These are phyloP conservation scores for Pseudophaeomoniella oleicola DNA, from an alignment of 2,329 filamentous ascomycete species.

Conservation along the genomic window DNA sequence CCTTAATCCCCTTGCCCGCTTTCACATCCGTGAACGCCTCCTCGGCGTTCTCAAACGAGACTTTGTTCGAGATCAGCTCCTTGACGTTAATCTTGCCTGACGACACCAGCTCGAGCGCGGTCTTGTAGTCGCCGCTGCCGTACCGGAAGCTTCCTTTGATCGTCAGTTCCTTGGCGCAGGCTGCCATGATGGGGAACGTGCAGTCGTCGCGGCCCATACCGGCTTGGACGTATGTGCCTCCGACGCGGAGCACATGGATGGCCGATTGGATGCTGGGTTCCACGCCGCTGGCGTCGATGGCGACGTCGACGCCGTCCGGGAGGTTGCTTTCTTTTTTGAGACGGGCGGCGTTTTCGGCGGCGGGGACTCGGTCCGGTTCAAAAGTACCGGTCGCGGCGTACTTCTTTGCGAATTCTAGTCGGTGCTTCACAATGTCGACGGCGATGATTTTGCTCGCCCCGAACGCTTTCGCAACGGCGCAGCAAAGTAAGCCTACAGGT, in stretches of 20 bases:
- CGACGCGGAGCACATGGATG: slow-evolving; percentile 54
- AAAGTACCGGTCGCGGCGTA: slow-evolving; percentile 43
- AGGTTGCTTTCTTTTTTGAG: slow-evolving; percentile 52
- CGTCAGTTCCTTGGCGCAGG: slow-evolving; percentile 81
- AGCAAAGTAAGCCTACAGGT: slow-evolving; percentile 75
- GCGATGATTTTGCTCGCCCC: slow-evolving; percentile 75
- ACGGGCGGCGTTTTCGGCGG: slow-evolving; percentile 60
- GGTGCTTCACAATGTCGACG: slow-evolving; percentile 70
- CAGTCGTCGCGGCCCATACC: slow-evolving; percentile 86
- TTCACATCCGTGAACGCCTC: slow-evolving; percentile 77
- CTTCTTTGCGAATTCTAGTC: slow-evolving; percentile 62
- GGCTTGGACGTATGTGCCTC: slow-evolving; percentile 69
- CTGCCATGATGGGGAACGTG: slow-evolving; percentile 77
- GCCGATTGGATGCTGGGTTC: slow-evolving; percentile 64
- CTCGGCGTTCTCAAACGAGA: slow-evolving; percentile 70
- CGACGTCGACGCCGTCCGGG: slow-evolving; percentile 54
- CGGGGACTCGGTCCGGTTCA: slow-evolving; percentile 47
- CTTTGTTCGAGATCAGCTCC: slow-evolving; percentile 62
- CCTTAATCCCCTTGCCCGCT: slow-evolving; percentile 51
- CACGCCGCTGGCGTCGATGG: slow-evolving; percentile 68
- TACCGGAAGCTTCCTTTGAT: slow-evolving; percentile 84
- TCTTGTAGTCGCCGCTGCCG: slow-evolving; percentile 70
- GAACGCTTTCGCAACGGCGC: slow-evolving; percentile 68
- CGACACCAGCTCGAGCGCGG: slow-evolving; percentile 64
- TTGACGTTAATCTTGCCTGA: slow-evolving; percentile 59